Conservation (phyloP, 2,329 filamentous ascomycete genomes). For the Torrubiellomyces zombiae region DNA sequence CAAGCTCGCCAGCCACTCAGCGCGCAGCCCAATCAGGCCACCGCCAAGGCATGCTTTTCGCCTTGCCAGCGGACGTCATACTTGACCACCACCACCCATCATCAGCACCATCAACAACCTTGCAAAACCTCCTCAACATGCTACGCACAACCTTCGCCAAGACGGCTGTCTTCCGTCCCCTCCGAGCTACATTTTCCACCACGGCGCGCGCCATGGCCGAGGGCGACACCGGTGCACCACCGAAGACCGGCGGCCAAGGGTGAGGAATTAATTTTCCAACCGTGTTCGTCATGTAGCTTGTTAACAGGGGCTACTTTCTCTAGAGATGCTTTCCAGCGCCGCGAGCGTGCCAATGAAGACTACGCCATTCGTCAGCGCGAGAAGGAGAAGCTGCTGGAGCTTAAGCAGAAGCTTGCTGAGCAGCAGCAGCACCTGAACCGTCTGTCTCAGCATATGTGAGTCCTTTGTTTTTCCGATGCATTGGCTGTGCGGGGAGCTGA, state of each 20-base stretch:
- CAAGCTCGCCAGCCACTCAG: too few species aligned
- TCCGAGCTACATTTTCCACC: slow-evolving; percentile 43
- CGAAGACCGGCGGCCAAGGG: slow-evolving; percentile 35
- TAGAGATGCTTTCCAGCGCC: slow-evolving; percentile 84
- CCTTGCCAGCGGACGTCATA: slow-evolving; percentile 4
- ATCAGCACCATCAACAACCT: slow-evolving; percentile 4
- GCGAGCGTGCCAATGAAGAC: slow-evolving; percentile 77
- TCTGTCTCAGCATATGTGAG: slow-evolving; percentile 64
- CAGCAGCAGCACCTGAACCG: slow-evolving; percentile 74
- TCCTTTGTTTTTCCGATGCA: slow-evolving; percentile 16
- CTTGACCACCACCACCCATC: slow-evolving; percentile 2
- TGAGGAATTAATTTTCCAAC: slow-evolving; percentile 18
- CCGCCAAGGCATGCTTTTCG: too few species aligned
- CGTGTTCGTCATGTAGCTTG: not conserved
- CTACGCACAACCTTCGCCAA: slow-evolving; percentile 47
- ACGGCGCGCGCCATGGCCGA: slow-evolving; percentile 47
- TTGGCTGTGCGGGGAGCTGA: slow-evolving; percentile 1
- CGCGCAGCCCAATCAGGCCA: too few species aligned
- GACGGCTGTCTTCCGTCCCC: slow-evolving; percentile 35
- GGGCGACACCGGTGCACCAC: slow-evolving; percentile 51
- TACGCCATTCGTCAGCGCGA: slow-evolving; percentile 75
- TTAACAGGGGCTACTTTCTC: slow-evolving; percentile 2
- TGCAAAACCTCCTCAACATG: slow-evolving; percentile 29
- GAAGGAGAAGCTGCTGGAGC: slow-evolving; percentile 69
- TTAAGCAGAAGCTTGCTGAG: slow-evolving; percentile 56